Evolutionary conservation across 352 stramenopile genomes (phyloP).

Genomic region (Globisporangium polare): DNA sequence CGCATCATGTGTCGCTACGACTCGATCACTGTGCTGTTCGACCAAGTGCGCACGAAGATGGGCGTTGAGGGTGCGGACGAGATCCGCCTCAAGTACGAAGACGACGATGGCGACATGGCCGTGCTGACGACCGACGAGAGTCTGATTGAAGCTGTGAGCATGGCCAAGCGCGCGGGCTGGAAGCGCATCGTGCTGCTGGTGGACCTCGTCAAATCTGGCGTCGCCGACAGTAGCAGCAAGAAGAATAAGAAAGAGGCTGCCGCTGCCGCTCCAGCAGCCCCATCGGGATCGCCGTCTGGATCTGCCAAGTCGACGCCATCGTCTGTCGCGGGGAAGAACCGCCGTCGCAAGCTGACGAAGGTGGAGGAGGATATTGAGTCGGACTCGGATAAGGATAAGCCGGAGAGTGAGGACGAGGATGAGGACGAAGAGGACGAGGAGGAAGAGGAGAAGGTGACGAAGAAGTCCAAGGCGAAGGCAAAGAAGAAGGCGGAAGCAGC

Average conservation of each 20-base stretch:
- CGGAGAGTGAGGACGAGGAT: conserved; percentile 34
- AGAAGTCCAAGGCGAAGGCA: conserved; percentile 40
- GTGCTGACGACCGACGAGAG: conserved; percentile 85
- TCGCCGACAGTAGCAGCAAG: not conserved
- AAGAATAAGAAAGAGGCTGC: conserved; percentile 13
- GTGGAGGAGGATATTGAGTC: conserved; percentile 72
- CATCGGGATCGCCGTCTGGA: conserved; percentile 11
- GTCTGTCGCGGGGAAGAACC: conserved; percentile 20
- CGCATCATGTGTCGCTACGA: conserved; percentile 82
- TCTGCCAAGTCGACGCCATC: conserved; percentile 34
- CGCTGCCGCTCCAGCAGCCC: not conserved
- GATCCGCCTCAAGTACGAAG: conserved; percentile 82
- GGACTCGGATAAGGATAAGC: conserved; percentile 25
- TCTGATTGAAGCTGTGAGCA: conserved; percentile 79
- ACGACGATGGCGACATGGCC: conserved; percentile 84
- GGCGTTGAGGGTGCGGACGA: conserved; percentile 49
- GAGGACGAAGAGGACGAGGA: conserved; percentile 26
- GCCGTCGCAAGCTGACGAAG: conserved; percentile 68
- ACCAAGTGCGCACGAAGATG: conserved; percentile 85
- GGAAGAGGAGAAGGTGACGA: conserved; percentile 41
- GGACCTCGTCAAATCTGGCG: conserved; percentile 59
- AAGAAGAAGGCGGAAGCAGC: conserved; percentile 42
- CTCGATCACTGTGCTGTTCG: conserved; percentile 58
- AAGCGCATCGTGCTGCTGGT: conserved; percentile 82
- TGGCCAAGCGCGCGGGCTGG: conserved; percentile 82